Evolutionary conservation across 2,329 filamentous ascomycete species (phyloP).

Genomic region (Penicillium vulpinum): DNA sequence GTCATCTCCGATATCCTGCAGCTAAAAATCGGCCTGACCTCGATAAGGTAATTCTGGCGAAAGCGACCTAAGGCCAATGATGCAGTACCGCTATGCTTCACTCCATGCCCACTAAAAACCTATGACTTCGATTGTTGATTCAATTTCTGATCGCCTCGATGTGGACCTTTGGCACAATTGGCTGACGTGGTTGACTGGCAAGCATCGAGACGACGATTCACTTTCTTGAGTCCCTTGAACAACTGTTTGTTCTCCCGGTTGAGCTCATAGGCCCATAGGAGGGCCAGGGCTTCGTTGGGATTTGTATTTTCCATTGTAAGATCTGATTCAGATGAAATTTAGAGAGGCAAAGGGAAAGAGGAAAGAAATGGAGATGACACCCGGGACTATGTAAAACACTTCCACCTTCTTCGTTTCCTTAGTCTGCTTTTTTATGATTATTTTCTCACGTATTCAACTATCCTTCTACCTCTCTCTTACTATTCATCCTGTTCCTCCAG

Average conservation of each 20-base stretch:
- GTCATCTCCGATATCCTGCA: background rate
- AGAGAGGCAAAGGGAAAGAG: background rate
- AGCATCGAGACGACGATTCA: background rate
- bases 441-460: too few species aligned
- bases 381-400: too few species aligned
- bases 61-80: background rate
- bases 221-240: constrained; percentile 6
- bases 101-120: too few species aligned
- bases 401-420: too few species aligned
- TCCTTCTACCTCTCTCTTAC: too few species aligned
- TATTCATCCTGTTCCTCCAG: too few species aligned
- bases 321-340: background rate
- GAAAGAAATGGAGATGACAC: background rate
- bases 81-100: background rate
- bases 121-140: background rate
- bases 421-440: too few species aligned
- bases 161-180: background rate
- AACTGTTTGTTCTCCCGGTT: constrained; percentile 1
- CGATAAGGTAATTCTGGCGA: background rate
- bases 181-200: background rate
- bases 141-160: background rate
- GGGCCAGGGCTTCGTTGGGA: background rate
- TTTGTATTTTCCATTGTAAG: constrained; percentile 1
- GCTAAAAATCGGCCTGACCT: background rate
- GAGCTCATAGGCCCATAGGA: constrained; percentile 8